Conservation (phyloP, 2,329 filamentous ascomycete genomes). For the Beauveria sp. region DNA sequence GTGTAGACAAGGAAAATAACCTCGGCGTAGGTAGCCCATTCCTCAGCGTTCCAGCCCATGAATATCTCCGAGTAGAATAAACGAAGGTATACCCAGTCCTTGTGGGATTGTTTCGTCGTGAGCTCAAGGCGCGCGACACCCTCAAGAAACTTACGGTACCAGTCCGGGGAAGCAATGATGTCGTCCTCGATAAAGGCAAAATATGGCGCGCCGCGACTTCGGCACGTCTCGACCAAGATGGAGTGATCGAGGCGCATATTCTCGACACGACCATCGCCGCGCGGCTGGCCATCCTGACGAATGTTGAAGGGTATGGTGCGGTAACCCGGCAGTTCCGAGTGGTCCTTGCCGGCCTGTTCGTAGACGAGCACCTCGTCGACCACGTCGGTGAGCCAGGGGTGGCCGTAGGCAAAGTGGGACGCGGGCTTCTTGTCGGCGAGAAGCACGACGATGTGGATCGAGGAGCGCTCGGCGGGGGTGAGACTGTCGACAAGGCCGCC, state of each 20-base stretch:
- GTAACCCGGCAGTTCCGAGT: conserved; percentile 13
- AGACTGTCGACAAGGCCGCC: conserved; percentile 25
- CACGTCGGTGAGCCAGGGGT: conserved; percentile 24
- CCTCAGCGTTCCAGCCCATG: conserved; percentile 31
- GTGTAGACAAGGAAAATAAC: conserved; percentile 21
- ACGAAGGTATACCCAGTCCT: conserved; percentile 29
- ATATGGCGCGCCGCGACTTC: conserved; percentile 21
- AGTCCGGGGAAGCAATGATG: conserved; percentile 26
- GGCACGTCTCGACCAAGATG: conserved; percentile 25
- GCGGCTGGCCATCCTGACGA: conserved; percentile 13
- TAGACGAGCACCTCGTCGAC: conserved; percentile 29
- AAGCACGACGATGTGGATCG: conserved; percentile 25
- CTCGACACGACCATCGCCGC: conserved; percentile 23
- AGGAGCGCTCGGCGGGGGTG: conserved; percentile 22
- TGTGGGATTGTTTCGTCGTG: conserved; percentile 11
- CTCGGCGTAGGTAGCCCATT: conserved; percentile 22
- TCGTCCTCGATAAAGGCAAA: conserved; percentile 32
- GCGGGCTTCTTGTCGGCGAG: conserved; percentile 26
- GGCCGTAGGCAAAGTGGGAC: conserved; percentile 23
- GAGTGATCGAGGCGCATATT: conserved; percentile 28
- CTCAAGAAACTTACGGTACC: conserved; percentile 23
- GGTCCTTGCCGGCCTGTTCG: conserved; percentile 7
- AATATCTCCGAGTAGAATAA: conserved; percentile 31
- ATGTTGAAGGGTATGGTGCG: conserved; percentile 19
- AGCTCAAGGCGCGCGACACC: conserved; percentile 23